phyloP scores from a whole-genome alignment of 2,329 filamentous ascomycete species.

The Raffaelea arxii region DNA sequence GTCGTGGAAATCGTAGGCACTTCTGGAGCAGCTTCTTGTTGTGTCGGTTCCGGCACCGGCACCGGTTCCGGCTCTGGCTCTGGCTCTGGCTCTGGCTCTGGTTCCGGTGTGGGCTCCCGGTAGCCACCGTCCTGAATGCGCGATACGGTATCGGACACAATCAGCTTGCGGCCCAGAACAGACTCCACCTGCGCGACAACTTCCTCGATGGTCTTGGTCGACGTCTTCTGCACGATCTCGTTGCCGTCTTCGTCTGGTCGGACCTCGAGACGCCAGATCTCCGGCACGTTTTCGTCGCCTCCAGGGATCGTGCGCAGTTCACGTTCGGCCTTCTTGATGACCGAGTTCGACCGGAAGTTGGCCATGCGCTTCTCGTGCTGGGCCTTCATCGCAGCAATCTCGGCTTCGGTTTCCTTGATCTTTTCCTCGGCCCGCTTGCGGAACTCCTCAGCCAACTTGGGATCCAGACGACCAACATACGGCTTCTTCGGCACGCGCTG shows the following conservation, averaged over 20 bases:
- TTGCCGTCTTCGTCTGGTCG: slow-evolving; percentile 40
- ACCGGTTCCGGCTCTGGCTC: slow-evolving; percentile 18
- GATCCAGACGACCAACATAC: slow-evolving; percentile 57
- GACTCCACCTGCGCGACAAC: slow-evolving; percentile 68
- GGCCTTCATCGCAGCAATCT: slow-evolving; percentile 76
- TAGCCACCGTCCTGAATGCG: slow-evolving; percentile 72
- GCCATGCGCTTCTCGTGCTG: slow-evolving; percentile 68
- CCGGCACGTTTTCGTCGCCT: slow-evolving; percentile 45
- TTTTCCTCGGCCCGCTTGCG: slow-evolving; percentile 66
- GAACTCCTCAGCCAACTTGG: slow-evolving; percentile 75
- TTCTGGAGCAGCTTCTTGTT: too few species aligned
- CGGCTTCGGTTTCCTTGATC: slow-evolving; percentile 62
- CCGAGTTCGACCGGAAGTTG: slow-evolving; percentile 60
- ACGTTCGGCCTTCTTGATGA: slow-evolving; percentile 65
- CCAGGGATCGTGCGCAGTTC: slow-evolving; percentile 55
- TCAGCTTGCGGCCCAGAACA: slow-evolving; percentile 56
- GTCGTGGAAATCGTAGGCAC: slow-evolving; percentile 6
- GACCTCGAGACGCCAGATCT: slow-evolving; percentile 57
- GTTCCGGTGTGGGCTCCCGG: slow-evolving; percentile 49
- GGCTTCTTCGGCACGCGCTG: slow-evolving; percentile 43
- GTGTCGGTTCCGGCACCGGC: slow-evolving; percentile 13
- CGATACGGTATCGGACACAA: slow-evolving; percentile 52
- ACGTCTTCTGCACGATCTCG: slow-evolving; percentile 25
- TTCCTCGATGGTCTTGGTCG: slow-evolving; percentile 54
- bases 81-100: slow-evolving; percentile 21